Percentiles rank a stretch among this genome's conserved stretches.
Conservation (phyloP, 345 rosid genomes). For the Bruguiera parviflora region DNA sequence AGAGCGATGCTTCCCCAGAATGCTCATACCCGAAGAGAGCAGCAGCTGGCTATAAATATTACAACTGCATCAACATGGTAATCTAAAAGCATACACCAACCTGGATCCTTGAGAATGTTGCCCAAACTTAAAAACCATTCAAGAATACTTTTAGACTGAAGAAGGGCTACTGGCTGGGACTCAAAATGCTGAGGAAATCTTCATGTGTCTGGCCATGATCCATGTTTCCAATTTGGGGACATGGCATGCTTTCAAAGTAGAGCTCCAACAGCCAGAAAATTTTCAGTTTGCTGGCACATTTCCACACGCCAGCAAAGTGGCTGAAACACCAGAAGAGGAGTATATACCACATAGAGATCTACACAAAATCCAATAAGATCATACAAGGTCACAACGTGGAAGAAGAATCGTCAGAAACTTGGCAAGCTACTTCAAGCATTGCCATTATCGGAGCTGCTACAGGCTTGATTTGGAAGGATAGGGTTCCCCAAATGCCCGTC, state of each 20-base stretch:
- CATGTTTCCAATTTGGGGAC: too few species aligned
- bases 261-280: constrained; percentile 8
- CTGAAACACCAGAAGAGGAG: neutral
- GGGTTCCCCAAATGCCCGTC: constrained; percentile 60
- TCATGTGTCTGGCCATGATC: too few species aligned
- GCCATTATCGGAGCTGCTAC: constrained; percentile 70
- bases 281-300: neutral
- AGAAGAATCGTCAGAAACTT: constrained; percentile 23
- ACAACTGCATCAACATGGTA: constrained; percentile 5
- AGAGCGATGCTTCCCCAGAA: neutral
- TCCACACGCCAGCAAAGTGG: neutral
- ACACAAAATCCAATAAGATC: constrained; percentile 20
- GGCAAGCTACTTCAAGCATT: constrained; percentile 28
- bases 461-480: constrained; percentile 54
- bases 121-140: neutral
- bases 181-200: too few species aligned
- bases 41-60: constrained; percentile 2
- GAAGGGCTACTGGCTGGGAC: too few species aligned
- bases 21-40: neutral
- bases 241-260: neutral
- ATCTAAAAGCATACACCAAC: constrained; percentile 2
- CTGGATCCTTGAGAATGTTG: constrained; percentile 3
- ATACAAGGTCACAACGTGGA: constrained; percentile 6
- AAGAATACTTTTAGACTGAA: neutral
- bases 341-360: constrained; percentile 10